Base-by-base conservation (phyloP, 2,329 filamentous ascomycete genomes). In the Colletotrichum limetticola region DNA sequence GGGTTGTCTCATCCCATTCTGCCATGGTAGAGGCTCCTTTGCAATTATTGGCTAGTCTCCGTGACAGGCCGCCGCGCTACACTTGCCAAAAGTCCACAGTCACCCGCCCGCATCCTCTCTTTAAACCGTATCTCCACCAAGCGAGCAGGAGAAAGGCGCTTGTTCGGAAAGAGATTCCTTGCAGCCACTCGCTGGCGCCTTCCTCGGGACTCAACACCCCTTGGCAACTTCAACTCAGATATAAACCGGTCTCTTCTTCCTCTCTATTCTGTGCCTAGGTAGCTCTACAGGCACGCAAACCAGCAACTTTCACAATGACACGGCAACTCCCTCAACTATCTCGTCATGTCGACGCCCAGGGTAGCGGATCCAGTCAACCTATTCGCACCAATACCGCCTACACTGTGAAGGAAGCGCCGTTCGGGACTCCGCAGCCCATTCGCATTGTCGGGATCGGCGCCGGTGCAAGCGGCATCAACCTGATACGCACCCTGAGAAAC, bases 401-500 rank as follows among this genome's bases (percentile, higher is more conserved):
- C 60, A 42, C 66, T 46, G 35, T 75, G 26, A 57, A 62, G 5
- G 74, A 75, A 62, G 66, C 59, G 5, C 72, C 74, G 12, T 68
- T 75, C 56, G 72, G 66, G 30, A 58, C 72, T 11, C 72, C 72
- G 42, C 70, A 58, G 8, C 55, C 63, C 11, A 4, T 75, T 32
- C 74, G 74, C 19, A 75, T 75, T n/a, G 61, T 75, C 52, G 70
- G 65, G 12, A 60, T 75, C 24, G 74, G 74, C 12, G 74, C 74
- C 60, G 74, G 74, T 2, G 74, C 74, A 9, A 75, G 72, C 60
- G 74, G 74, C 5, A 72, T 75, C 62, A 75, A 75, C 72, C 68
- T 75, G 76, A 78, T 85, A 71, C 84, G 85, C 66, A 85, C 85
- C 5, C 79, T 88, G 52, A 83, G 85, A 53, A 79, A 82, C 56